phyloP scores from a whole-genome alignment of 1,139 yeast genomes.

The Eremothecium gossypii region DNA sequence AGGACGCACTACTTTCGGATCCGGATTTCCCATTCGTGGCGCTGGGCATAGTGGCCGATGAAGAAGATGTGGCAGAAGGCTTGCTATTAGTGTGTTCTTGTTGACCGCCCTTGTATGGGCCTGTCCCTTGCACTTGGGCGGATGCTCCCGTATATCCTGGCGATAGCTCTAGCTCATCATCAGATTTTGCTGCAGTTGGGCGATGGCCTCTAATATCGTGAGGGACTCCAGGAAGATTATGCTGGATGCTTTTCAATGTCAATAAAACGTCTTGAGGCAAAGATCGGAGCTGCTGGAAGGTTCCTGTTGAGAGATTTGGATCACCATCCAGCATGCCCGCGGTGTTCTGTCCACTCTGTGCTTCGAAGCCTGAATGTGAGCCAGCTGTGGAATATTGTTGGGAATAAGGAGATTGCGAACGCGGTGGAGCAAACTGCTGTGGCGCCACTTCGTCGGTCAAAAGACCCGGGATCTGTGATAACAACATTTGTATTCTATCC shows the following conservation, averaged over 20 bases:
- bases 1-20: no score
- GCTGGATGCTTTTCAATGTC: constrained; percentile 12
- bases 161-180: no score
- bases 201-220: no score
- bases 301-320: constrained; percentile 3
- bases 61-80: no score
- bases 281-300: constrained; percentile 11
- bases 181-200: no score
- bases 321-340: constrained; percentile 5
- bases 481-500: constrained; percentile 52
- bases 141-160: no score
- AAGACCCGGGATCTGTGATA: constrained; percentile 60
- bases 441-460: constrained; percentile 36
- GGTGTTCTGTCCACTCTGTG: constrained; percentile 2
- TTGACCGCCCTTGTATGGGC: no score
- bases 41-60: no score
- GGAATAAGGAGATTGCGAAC: constrained; percentile 28
- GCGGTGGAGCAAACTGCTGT: constrained; percentile 10
- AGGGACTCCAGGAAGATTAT: constrained; percentile 2
- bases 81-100: no score
- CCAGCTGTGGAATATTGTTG: constrained; percentile 5
- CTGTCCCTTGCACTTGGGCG: no score
- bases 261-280: constrained; percentile 19
- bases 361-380: constrained; percentile 3
- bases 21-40: no score